phyloP scores from a whole-genome alignment of 148 eudicot genomes.

The Drosera capensis region DNA sequence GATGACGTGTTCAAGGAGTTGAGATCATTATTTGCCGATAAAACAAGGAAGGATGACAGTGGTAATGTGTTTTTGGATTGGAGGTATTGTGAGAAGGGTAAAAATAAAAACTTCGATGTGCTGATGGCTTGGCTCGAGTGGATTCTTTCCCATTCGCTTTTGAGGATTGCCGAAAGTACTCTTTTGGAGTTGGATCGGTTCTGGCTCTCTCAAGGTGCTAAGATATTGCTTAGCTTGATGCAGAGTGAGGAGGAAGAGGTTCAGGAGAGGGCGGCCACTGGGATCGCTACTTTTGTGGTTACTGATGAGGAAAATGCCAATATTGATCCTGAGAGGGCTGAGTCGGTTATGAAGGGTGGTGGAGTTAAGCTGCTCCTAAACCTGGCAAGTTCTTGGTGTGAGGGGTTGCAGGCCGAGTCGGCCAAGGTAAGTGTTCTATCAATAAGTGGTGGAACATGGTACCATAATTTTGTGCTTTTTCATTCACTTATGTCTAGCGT shows the following conservation, averaged over 20 bases:
- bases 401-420: constrained; percentile 90
- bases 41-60: constrained; percentile 33
- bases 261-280: constrained; percentile 90
- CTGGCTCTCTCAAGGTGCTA: constrained; percentile 91
- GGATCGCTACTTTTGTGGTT: constrained; percentile 91
- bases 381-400: constrained; percentile 80
- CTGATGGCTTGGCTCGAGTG: constrained; percentile 87
- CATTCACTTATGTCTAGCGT: not conserved
- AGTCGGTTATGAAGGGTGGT: constrained; percentile 81
- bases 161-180: constrained; percentile 79
- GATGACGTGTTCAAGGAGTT: constrained; percentile 52
- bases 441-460: not conserved
- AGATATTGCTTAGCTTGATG: constrained; percentile 61
- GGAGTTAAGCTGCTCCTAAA: constrained; percentile 75
- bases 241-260: constrained; percentile 92
- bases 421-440: constrained; percentile 53
- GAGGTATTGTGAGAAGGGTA: constrained; percentile 38
- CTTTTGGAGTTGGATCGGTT: constrained; percentile 67
- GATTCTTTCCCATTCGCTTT: constrained; percentile 68
- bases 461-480: constrained; percentile 2
- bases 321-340: constrained; percentile 76
- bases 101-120: constrained; percentile 40
- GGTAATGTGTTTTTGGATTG: constrained; percentile 49
- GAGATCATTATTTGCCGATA: constrained; percentile 44
- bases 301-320: constrained; percentile 89